A percentile compares a stretch with the other conserved stretches of the same genome.
Evolutionary conservation across 2,329 filamentous ascomycete genomes (phyloP).

Genomic region (Trichophyton verrucosum): DNA sequence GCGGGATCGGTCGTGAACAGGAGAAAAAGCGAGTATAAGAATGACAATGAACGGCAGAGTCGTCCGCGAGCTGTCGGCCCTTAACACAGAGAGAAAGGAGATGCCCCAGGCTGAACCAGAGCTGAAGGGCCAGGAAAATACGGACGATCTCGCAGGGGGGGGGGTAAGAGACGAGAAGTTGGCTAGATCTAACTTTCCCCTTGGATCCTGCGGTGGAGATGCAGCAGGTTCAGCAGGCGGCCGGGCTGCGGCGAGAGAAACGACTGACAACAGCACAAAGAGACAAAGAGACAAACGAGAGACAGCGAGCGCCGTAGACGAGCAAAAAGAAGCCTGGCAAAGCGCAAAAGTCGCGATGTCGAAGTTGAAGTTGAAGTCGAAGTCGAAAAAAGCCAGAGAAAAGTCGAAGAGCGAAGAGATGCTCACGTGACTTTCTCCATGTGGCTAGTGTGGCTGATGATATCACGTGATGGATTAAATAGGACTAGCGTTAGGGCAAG

Average conservation of each 20-base stretch:
- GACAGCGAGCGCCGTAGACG: background rate
- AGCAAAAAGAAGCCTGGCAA: background rate
- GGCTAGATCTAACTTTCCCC: conserved; percentile 2
- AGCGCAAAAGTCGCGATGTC: background rate
- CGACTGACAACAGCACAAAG: background rate
- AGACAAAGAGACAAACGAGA: background rate
- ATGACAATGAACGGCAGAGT: background rate
- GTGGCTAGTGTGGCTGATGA: background rate
- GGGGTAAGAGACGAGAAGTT: background rate
- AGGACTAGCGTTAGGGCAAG: background rate
- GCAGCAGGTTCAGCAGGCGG: background rate
- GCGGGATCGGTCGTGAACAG: background rate
- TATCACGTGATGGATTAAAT: background rate
- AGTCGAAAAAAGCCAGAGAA: background rate
- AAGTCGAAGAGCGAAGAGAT: no score
- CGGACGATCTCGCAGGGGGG: conserved; percentile 2
- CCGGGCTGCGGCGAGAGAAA: background rate
- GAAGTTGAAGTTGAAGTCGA: background rate
- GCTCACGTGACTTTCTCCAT: background rate
- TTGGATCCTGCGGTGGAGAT: background rate
- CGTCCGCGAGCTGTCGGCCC: background rate
- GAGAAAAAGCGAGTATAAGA: background rate
- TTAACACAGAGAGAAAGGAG: background rate
- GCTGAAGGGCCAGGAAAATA: background rate
- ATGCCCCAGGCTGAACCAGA: conserved; percentile 3